These are phyloP conservation scores for Emergomyces africanus DNA, from an alignment of 2,329 filamentous ascomycete genomes.

Conservation along the genomic window DNA sequence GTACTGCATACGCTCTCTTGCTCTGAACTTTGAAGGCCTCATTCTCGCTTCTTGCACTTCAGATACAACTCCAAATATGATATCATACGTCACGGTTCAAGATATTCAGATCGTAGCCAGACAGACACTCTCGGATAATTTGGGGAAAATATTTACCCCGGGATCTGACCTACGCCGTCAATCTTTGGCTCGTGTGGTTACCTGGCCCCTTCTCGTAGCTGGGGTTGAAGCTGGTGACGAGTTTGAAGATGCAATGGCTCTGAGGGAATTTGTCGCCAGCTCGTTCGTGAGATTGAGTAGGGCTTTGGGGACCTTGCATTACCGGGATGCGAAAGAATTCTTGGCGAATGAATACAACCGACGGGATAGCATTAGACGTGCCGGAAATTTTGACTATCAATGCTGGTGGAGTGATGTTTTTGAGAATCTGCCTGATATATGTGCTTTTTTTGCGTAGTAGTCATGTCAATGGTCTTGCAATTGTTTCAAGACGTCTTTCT, in stretches of 20 bases:
- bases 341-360: constrained; percentile 4
- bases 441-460: constrained; percentile 5
- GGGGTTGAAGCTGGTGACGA: constrained; percentile 9
- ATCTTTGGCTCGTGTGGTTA: constrained; percentile 7
- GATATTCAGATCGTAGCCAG: constrained; percentile 8
- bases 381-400: background rate
- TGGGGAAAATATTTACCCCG: constrained; percentile 2
- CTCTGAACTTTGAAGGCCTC: constrained; percentile 8
- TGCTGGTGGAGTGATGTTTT: constrained; percentile 11
- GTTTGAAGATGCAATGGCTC: background rate
- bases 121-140: constrained; percentile 6
- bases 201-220: constrained; percentile 11
- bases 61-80: background rate
- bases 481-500: background rate
- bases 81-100: constrained; percentile 5
- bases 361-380: background rate
- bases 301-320: constrained; percentile 7
- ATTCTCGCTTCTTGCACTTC: background rate
- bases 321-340: constrained; percentile 6
- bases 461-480: background rate
- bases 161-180: background rate
- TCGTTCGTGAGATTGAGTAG: constrained; percentile 4
- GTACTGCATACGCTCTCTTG: constrained; percentile 9
- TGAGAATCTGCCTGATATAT: constrained; percentile 1
- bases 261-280: constrained; percentile 1